Evolutionary conservation across 2,329 filamentous ascomycete species (phyloP).

Genomic region (Meredithiella fracta): DNA sequence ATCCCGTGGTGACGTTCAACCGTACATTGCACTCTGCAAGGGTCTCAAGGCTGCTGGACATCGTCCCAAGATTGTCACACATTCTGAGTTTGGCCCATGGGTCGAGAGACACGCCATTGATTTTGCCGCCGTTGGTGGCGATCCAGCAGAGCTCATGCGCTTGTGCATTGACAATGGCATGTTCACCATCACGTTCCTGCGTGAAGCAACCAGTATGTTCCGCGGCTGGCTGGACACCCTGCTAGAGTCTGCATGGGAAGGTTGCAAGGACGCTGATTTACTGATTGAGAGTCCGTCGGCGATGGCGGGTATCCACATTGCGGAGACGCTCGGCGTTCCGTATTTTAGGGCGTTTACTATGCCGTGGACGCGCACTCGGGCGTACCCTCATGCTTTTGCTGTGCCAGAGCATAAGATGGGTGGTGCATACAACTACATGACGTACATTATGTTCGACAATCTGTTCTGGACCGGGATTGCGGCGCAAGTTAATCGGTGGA

Average conservation of each 20-base stretch:
- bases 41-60: constrained; percentile 79
- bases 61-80: constrained; percentile 72
- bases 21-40: constrained; percentile 92
- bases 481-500: constrained; percentile 83
- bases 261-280: constrained; percentile 74
- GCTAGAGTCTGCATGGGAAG: constrained; percentile 61
- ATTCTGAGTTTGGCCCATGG: constrained; percentile 79
- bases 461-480: constrained; percentile 93
- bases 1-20: constrained; percentile 88
- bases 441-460: constrained; percentile 91
- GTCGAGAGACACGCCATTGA: constrained; percentile 86
- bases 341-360: constrained; percentile 98
- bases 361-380: constrained; percentile 92
- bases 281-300: constrained; percentile 90
- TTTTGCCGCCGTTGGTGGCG: constrained; percentile 74
- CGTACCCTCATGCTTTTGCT: constrained; percentile 92
- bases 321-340: constrained; percentile 78
- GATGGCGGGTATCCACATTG: constrained; percentile 96
- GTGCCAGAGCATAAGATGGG: constrained; percentile 89
- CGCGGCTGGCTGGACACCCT: constrained; percentile 90
- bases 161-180: constrained; percentile 95
- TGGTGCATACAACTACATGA: constrained; percentile 85
- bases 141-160: constrained; percentile 86
- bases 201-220: constrained; percentile 73
- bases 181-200: constrained; percentile 82